These are phyloP conservation scores for Heteromeles arbutifolia DNA, from an alignment of 306 rosid genomes.

Conservation along the genomic window DNA sequence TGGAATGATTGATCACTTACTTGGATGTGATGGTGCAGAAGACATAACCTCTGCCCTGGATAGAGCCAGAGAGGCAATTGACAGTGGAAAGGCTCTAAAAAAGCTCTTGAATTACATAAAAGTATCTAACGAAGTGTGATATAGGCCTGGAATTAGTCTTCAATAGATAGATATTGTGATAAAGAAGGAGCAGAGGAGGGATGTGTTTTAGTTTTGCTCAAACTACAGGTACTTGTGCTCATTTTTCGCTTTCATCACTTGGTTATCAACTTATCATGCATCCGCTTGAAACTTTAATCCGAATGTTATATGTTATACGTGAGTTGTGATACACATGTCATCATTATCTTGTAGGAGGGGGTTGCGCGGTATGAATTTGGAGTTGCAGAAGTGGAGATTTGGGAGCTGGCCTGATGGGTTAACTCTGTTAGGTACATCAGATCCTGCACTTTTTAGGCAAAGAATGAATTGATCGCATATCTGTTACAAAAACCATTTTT, in stretches of 20 bases:
- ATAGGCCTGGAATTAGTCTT: background rate
- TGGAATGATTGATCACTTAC: slow-evolving; percentile 88
- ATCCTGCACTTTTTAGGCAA: too few relatives aligned
- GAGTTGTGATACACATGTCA: background rate
- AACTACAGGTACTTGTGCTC: background rate
- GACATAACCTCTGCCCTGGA: slow-evolving; percentile 62
- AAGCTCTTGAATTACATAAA: slow-evolving; percentile 72
- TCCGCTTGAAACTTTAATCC: background rate
- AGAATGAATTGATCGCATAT: background rate
- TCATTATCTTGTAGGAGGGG: background rate
- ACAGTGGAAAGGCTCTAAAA: slow-evolving; percentile 83
- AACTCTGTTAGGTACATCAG: too few relatives aligned
- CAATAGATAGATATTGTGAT: background rate
- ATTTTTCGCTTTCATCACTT: background rate
- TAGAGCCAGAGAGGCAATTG: slow-evolving; percentile 91
- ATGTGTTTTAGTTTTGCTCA: background rate
- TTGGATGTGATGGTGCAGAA: slow-evolving; percentile 87
- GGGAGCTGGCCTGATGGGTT: too few relatives aligned
- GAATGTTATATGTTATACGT: background rate
- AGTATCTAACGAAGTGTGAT: slow-evolving; percentile 46
- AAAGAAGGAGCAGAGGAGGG: background rate
- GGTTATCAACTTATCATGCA: background rate
- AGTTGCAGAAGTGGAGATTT: too few relatives aligned
- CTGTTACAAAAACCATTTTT: background rate
- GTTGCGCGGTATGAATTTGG: too few relatives aligned